Conservation (phyloP, 805 yeast species). For the Vanderwaltozyma yarrowii region DNA sequence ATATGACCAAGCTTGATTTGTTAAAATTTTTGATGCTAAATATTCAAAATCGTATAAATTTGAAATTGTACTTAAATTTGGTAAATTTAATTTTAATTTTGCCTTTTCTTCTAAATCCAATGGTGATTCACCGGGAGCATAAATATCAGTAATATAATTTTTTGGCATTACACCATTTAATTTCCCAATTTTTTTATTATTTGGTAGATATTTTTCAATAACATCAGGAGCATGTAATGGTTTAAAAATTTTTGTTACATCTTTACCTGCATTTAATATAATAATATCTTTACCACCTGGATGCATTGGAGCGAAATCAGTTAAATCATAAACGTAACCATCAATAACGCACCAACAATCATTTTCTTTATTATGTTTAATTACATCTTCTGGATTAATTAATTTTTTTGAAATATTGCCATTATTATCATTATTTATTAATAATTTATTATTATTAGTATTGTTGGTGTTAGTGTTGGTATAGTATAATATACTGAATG, state of each 20-base stretch:
- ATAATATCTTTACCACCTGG: constrained; percentile 76
- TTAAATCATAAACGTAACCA: constrained; percentile 68
- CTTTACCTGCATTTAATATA: constrained; percentile 70
- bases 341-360: constrained; percentile 84
- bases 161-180: constrained; percentile 30
- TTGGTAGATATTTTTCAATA: constrained; percentile 49
- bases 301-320: constrained; percentile 63
- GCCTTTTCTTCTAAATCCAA: constrained; percentile 24
- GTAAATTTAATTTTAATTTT: constrained; percentile 38
- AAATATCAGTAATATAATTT: constrained; percentile 20
- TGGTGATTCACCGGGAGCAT: constrained; percentile 27
- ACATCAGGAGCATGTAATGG: constrained; percentile 91
- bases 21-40: constrained; percentile 70
- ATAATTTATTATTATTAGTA: not conserved
- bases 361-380: constrained; percentile 54
- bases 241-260: constrained; percentile 74
- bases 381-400: constrained; percentile 42
- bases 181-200: constrained; percentile 53
- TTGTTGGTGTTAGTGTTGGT: not conserved
- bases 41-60: constrained; percentile 82
- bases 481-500: not conserved
- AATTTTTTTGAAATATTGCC: not conserved
- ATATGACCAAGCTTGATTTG: constrained; percentile 83
- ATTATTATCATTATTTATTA: not conserved
- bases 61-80: constrained; percentile 58